phyloP scores from a whole-genome alignment of 305 asterid genomes.

The Fraxinus xanthoxyloides region DNA sequence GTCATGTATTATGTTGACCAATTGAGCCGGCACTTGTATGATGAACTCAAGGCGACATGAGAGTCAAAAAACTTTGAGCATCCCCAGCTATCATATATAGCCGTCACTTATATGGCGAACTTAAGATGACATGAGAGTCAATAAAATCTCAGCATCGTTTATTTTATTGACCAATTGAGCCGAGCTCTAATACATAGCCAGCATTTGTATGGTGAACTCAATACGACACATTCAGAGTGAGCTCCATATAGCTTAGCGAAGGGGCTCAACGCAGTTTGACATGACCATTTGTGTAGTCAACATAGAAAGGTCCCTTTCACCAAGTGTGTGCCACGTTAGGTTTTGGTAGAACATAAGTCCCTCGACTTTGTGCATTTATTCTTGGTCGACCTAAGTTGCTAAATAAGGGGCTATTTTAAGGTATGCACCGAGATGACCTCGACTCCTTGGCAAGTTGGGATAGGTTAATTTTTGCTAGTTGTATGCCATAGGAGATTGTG shows the following conservation, averaged over 20 bases:
- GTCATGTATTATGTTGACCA: neutral
- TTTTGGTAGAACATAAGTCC: neutral
- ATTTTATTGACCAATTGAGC: neutral
- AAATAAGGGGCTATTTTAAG: neutral
- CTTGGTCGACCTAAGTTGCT: neutral
- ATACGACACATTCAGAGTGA: neutral
- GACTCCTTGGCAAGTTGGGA: neutral
- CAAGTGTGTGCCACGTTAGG: neutral
- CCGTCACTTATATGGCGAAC: neutral
- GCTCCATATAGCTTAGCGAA: neutral
- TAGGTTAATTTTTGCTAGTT: neutral
- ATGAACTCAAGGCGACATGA: neutral
- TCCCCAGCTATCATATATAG: neutral
- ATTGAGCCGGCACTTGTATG: neutral
- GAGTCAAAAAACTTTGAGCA: neutral
- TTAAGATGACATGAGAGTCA: neutral
- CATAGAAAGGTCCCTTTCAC: neutral
- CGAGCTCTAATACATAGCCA: neutral
- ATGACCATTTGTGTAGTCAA: neutral
- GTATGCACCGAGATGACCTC: neutral
- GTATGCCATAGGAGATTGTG: neutral
- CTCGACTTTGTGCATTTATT: neutral
- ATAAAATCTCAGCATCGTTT: no score
- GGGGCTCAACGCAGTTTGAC: neutral
- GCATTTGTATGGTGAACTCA: neutral